phyloP scores from a whole-genome alignment of 352 stramenopile species.

The Pythium dissimile region DNA sequence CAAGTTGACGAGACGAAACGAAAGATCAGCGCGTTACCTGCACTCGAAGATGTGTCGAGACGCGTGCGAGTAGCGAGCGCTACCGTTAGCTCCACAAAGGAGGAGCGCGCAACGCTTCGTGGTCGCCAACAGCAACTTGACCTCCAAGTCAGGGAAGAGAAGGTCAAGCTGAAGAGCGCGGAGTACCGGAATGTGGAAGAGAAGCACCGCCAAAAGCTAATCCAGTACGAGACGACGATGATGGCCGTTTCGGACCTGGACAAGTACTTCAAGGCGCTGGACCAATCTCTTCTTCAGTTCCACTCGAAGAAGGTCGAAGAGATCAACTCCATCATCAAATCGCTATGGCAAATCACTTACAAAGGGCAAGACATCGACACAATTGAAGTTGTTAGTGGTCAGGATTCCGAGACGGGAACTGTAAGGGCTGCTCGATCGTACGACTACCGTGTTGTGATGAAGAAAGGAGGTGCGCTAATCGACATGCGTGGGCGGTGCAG shows the following conservation, averaged over 20 bases:
- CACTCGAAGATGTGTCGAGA: slow-evolving; percentile 45
- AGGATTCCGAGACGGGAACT: slow-evolving; percentile 62
- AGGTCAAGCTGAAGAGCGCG: slow-evolving; percentile 43
- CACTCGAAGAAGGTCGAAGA: slow-evolving; percentile 98
- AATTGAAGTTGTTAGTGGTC: slow-evolving; percentile 96
- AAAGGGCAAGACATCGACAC: slow-evolving; percentile 99
- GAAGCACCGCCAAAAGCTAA: slow-evolving; percentile 91
- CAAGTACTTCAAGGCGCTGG: slow-evolving; percentile 95
- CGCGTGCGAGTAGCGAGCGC: slow-evolving; percentile 33
- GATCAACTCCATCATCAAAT: slow-evolving; percentile 99
- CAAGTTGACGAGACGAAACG: slow-evolving; percentile 35
- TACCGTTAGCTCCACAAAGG: slow-evolving; percentile 25
- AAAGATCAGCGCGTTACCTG: slow-evolving; percentile 53
- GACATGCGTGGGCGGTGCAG: slow-evolving; percentile 99
- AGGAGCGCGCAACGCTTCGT: slow-evolving; percentile 34
- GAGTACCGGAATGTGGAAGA: slow-evolving; percentile 95
- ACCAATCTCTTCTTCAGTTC: slow-evolving; percentile 96
- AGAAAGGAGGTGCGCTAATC: slow-evolving; percentile 92
- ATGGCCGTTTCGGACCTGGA: slow-evolving; percentile 97
- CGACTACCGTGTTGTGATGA: slow-evolving; percentile 99
- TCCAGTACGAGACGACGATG: slow-evolving; percentile 95
- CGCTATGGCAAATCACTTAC: slow-evolving; percentile 98
- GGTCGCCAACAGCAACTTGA: slow-evolving; percentile 58
- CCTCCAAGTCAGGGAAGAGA: slow-evolving; percentile 54
- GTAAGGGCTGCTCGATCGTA: slow-evolving; percentile 84